Conservation (phyloP, 1,139 yeast species). For the Eremothecium gossypii region DNA sequence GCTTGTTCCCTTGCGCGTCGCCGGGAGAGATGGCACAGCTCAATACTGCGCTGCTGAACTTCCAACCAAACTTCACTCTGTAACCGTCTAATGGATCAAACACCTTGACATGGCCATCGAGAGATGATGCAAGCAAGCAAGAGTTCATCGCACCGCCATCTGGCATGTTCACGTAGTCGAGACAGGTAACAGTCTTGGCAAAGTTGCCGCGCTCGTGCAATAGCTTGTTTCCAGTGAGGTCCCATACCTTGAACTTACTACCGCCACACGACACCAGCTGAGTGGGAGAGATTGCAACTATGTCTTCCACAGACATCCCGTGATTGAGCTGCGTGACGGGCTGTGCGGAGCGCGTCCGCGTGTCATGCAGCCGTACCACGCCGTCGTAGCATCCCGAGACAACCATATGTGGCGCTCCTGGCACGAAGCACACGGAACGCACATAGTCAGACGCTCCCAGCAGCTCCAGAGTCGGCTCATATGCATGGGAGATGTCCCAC, state of each 20-base stretch:
- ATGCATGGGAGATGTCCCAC: conserved; percentile 79
- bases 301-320: conserved; percentile 78
- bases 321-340: conserved; percentile 44
- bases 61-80: conserved; percentile 96
- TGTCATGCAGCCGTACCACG: conserved; percentile 72
- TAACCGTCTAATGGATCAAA: conserved; percentile 73
- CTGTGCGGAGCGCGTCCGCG: conserved; percentile 45
- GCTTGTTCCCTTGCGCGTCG: conserved; percentile 43
- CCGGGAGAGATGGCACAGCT: conserved; percentile 87
- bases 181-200: conserved; percentile 85
- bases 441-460: conserved; percentile 83
- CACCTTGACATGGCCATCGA: conserved; percentile 95
- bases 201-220: conserved; percentile 44
- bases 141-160: conserved; percentile 46
- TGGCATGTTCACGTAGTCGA: conserved; percentile 39
- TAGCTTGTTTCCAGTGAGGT: conserved; percentile 57
- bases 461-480: conserved; percentile 54
- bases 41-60: conserved; percentile 86
- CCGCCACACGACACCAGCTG: conserved; percentile 83
- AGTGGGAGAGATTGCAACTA: conserved; percentile 73
- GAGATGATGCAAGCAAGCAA: conserved; percentile 82
- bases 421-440: conserved; percentile 71
- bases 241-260: conserved; percentile 84
- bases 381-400: conserved; percentile 97
- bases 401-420: conserved; percentile 48